These are phyloP conservation scores for Arachnomyces sp. DNA, from an alignment of 2,329 filamentous ascomycete species.

Conservation along the genomic window DNA sequence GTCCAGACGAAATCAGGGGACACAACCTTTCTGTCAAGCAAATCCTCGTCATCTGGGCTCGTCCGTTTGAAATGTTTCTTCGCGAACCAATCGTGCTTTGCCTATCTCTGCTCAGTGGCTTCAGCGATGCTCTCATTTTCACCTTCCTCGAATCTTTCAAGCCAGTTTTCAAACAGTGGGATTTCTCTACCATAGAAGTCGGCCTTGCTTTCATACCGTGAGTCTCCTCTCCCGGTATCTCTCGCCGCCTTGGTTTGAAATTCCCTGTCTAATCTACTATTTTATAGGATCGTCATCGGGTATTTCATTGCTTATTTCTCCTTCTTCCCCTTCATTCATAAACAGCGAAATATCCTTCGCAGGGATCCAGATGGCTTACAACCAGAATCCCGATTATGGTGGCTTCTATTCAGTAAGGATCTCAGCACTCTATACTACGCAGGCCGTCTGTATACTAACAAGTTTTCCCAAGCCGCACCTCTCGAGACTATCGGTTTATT, in stretches of 20 bases:
- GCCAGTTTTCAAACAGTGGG: constrained; percentile 54
- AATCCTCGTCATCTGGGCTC: constrained; percentile 50
- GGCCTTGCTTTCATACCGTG: constrained; percentile 49
- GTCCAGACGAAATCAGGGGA: constrained; percentile 61
- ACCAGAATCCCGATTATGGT: constrained; percentile 55
- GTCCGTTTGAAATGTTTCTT: constrained; percentile 58
- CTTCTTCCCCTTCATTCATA: constrained; percentile 48
- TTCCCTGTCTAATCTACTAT: neutral
- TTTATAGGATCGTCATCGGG: constrained; percentile 41
- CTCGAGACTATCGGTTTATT: constrained; percentile 53
- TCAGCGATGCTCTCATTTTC: constrained; percentile 59
- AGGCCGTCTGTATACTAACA: neutral
- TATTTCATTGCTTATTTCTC: constrained; percentile 51
- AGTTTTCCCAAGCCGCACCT: constrained; percentile 39
- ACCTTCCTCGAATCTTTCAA: constrained; percentile 58
- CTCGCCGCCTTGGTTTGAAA: neutral
- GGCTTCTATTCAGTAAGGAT: constrained; percentile 45
- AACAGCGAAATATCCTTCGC: constrained; percentile 30
- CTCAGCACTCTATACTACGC: neutral
- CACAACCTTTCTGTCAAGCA: constrained; percentile 51
- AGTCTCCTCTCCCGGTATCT: constrained; percentile 13
- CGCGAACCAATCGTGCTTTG: constrained; percentile 58
- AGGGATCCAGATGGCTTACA: constrained; percentile 44
- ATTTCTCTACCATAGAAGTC: constrained; percentile 43
- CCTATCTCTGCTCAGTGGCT: constrained; percentile 56